A percentile compares a stretch with the other conserved stretches of the same genome.
Conservation (phyloP, 805 yeast species). For the Yarrowia deformans region DNA sequence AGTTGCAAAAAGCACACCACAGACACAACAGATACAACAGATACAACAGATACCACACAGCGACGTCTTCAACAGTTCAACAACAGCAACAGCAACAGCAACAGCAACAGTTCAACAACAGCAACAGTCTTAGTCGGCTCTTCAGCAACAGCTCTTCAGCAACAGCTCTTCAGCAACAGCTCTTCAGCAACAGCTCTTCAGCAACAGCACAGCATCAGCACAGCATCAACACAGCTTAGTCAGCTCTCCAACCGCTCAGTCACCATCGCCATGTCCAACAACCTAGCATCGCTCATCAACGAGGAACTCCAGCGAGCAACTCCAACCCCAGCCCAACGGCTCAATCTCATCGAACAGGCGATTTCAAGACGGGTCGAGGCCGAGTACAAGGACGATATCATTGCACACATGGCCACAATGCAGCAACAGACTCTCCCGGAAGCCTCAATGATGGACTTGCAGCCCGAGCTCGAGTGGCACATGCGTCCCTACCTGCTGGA, state of each 20-base stretch:
- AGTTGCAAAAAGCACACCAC: too few relatives aligned
- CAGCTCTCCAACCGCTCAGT: too few relatives aligned
- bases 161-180: too few relatives aligned
- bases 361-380: slow-evolving; percentile 44
- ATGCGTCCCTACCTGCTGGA: slow-evolving; percentile 80
- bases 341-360: slow-evolving; percentile 42
- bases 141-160: too few relatives aligned
- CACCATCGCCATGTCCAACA: slow-evolving; percentile 14
- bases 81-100: background rate
- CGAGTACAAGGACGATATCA: slow-evolving; percentile 52
- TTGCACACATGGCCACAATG: slow-evolving; percentile 50
- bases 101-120: background rate
- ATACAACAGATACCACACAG: background rate
- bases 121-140: too few relatives aligned
- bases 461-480: slow-evolving; percentile 81
- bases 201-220: too few relatives aligned
- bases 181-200: too few relatives aligned
- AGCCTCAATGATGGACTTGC: slow-evolving; percentile 74
- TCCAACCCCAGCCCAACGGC: slow-evolving; percentile 39
- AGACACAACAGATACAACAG: background rate
- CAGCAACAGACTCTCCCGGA: slow-evolving; percentile 56
- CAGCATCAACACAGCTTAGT: too few relatives aligned
- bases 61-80: background rate
- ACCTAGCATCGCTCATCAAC: slow-evolving; percentile 35
- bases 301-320: slow-evolving; percentile 31